Evolutionary conservation across 2,329 filamentous ascomycete genomes (phyloP), one percentile per base, ranked within the genome.

Genomic region (Fusarium fracticaudum): DNA sequence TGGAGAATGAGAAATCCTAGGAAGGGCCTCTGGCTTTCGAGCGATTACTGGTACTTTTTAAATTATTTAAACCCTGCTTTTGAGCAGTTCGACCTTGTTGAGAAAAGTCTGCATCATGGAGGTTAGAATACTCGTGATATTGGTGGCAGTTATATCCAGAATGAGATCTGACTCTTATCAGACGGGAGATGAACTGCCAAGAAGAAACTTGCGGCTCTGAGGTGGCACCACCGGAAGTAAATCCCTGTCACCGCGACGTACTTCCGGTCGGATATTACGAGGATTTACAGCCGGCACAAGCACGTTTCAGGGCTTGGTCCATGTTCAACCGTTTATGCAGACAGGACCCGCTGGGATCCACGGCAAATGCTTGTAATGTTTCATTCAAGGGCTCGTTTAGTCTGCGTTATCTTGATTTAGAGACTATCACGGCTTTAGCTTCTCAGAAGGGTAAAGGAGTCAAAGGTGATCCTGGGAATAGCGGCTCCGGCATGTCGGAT

Each of bases 281-380:
- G 66, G 43, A 24, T 41, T 29, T 35, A 1, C 8, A 3, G 8
- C 44, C 51, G 37, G 26, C 13, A 2, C 2, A 41, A 38, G 64
- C 64, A 69, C 43, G 66, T 69, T 69, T 63, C 48, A 50, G 57
- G 58, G 17, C 18, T 18, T 55, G 55, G 26, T 24, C 43, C 26
- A 50, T 35, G 47, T 24, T 35, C 3, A 20, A 22, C 38, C 15
- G 41, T 43, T 41, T 59, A 44, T 64, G 57, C 15, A 33, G 29
- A 33, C 4, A 37, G 5, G 50, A 53, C 53, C 44, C 37, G 17
- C 62, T 26, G 24, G 24, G 14, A 17, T 33, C 17, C 13, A 33
- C 43, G 8, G 1, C 24, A 44, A 44, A 33, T 59, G 17, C 24
- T 29, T 43, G 43, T n/a, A 18, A 50, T 55, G 43, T 67, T 64